A percentile compares a stretch with the other conserved stretches of the same genome.
Evolutionary conservation across 106 monocot genomes (phyloP).

Genomic region (Acorus gramineus): DNA sequence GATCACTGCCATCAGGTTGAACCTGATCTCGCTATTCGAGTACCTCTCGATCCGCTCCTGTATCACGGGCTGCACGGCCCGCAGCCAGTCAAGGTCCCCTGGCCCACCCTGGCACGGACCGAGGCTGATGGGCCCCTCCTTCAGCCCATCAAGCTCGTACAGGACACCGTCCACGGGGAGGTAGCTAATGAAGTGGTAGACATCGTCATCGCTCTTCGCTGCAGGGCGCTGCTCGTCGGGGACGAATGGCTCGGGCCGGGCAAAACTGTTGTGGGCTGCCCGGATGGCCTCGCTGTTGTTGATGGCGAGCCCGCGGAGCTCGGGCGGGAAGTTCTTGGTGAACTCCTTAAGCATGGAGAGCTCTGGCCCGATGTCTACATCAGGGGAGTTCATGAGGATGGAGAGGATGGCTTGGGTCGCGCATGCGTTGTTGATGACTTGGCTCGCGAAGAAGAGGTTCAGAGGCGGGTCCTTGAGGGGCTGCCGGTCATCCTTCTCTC

Average conservation of each 20-base stretch:
- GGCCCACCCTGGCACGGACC: conserved; percentile 53
- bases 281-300: conserved; percentile 88
- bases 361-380: conserved; percentile 80
- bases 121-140: conserved; percentile 84
- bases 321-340: conserved; percentile 85
- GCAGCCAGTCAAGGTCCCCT: conserved; percentile 69
- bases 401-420: conserved; percentile 99
- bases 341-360: conserved; percentile 73
- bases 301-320: conserved; percentile 85
- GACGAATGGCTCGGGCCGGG: conserved; percentile 82
- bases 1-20: conserved; percentile 86
- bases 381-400: conserved; percentile 70
- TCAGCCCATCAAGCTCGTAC: conserved; percentile 85
- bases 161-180: conserved; percentile 72
- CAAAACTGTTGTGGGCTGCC: conserved; percentile 92
- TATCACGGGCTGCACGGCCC: conserved; percentile 81
- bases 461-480: conserved; percentile 66
- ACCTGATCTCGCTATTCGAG: conserved; percentile 87
- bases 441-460: conserved; percentile 86
- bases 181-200: conserved; percentile 94
- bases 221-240: conserved; percentile 73
- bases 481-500: conserved; percentile 68
- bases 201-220: conserved; percentile 76
- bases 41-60: conserved; percentile 85
- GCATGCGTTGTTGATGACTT: conserved; percentile 97